Evolutionary conservation across 371 early-diverging fungal species (phyloP).

Genomic region (Funneliformis caledonium): DNA sequence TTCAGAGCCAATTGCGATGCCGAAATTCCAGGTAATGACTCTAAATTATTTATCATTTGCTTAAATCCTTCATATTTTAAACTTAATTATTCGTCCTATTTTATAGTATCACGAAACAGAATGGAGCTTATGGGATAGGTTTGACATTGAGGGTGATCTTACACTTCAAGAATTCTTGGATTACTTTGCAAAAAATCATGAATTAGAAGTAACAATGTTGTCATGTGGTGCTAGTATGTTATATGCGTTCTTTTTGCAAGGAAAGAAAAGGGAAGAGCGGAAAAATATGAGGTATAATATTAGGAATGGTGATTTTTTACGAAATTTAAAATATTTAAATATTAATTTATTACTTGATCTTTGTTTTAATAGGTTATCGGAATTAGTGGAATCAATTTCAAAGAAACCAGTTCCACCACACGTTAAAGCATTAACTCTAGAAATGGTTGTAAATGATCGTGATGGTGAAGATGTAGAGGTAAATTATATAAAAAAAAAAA

Average conservation of each 20-base stretch:
- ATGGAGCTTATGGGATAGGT: slow-evolving; percentile 97
- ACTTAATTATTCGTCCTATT: slow-evolving; percentile 22
- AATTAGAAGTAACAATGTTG: slow-evolving; percentile 94
- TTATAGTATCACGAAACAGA: slow-evolving; percentile 81
- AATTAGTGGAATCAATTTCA: slow-evolving; percentile 81
- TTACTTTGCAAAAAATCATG: slow-evolving; percentile 81
- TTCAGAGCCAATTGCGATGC: slow-evolving; percentile 97
- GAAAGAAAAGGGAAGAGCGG: slow-evolving; percentile 87
- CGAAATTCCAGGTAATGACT: slow-evolving; percentile 61
- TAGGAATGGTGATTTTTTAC: too few relatives aligned
- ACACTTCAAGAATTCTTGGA: slow-evolving; percentile 92
- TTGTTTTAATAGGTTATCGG: slow-evolving; percentile 60
- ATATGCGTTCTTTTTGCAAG: slow-evolving; percentile 87
- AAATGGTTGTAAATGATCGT: slow-evolving; percentile 85
- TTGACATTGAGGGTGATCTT: slow-evolving; percentile 86
- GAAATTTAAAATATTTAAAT: too few relatives aligned
- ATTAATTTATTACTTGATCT: background rate
- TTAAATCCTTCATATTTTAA: background rate
- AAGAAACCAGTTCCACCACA: slow-evolving; percentile 89
- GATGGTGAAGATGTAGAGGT: slow-evolving; percentile 94
- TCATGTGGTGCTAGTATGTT: slow-evolving; percentile 94
- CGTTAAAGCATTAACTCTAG: slow-evolving; percentile 82
- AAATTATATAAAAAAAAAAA: slow-evolving; percentile 45
- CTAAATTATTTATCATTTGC: background rate
- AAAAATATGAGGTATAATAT: slow-evolving; percentile 55